phyloP scores from a whole-genome alignment of 2,329 filamentous ascomycete species.

The Dactylella cylindrospora region DNA sequence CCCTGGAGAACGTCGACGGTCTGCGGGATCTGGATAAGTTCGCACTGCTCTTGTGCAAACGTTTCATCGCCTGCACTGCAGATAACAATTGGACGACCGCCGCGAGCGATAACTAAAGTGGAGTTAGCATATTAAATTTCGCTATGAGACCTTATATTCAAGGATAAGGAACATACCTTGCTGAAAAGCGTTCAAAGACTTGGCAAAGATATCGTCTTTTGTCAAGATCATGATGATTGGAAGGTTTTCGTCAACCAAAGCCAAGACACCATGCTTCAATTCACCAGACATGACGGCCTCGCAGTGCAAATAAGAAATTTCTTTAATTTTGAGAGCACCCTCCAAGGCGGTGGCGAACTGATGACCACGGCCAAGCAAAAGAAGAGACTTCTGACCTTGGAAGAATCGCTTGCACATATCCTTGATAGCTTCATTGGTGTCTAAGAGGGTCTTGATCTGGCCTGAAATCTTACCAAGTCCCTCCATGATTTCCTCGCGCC shows the following conservation, averaged over 20 bases:
- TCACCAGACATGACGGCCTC: conserved; percentile 99
- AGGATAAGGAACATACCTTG: conserved; percentile 64
- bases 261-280: conserved; percentile 97
- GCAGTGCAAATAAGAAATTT: conserved; percentile 99
- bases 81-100: conserved; percentile 95
- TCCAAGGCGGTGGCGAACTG: conserved; percentile 97
- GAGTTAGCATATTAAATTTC: conserved; percentile 42
- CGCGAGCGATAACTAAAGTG: conserved; percentile 79
- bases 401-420: conserved; percentile 86
- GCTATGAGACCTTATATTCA: not conserved
- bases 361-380: conserved; percentile 89
- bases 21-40: conserved; percentile 96
- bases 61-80: conserved; percentile 89
- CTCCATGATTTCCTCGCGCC: conserved; percentile 94
- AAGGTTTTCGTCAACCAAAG: conserved; percentile 94
- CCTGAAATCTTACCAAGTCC: conserved; percentile 82
- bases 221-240: conserved; percentile 99
- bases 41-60: conserved; percentile 82
- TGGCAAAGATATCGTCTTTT: conserved; percentile 91
- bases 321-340: conserved; percentile 98
- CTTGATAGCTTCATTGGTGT: conserved; percentile 93
- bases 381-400: conserved; percentile 94
- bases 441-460: conserved; percentile 88
- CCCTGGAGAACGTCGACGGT: conserved; percentile 95
- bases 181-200: conserved; percentile 99